Base-by-base conservation (phyloP, 1,139 yeast species). In the Scheffersomyces lignicola region DNA sequence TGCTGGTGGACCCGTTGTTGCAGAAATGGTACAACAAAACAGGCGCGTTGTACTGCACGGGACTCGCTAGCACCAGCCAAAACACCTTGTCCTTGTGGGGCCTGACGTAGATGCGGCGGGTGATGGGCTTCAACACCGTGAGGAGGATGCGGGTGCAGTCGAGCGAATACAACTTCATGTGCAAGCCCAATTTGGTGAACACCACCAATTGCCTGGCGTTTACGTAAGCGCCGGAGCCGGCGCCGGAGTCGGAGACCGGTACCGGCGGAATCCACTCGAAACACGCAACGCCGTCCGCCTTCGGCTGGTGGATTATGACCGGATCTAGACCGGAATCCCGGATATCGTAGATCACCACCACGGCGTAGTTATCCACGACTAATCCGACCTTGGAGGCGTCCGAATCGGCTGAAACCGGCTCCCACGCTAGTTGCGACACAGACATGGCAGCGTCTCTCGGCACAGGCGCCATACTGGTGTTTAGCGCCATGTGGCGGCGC, bases 241-340 rank as follows among this genome's bases (percentile, higher is more conserved):
- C 12, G 2, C 35, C 35, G 2, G 32, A 36, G 6, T 38, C 41
- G 5, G 18, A 30, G 8, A 22, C 27, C 5, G 38, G 32, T 3
- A 49, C 41, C 0, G 69, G 63, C 0, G 59, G 59, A 9, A 69
- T 51, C 75, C 75, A 69, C 31, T 52, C 53, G 33, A 69, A 49
- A 4, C 45, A 44, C 11, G 54, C 60, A 3, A 69, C 53, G 0
- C 70, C 70, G 15, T 62, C 69, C 3, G 37, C 33, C 12, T 34
- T 36, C 14, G 56, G 41, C 41, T 59, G 65, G 17, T 52, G 58
- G 7, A 66, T 58, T 11, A 61, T 37, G 5, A 65, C 48, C 3
- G 73, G 73, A 5, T 47, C 54, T 6, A 43, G 38, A 5, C 46
- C 38, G 3, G 40, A 43, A 7, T 33, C 32, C 11, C 49, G 37